Base-by-base conservation (phyloP, 2,329 filamentous ascomycete genomes). In the Sporothrix sp. region DNA sequence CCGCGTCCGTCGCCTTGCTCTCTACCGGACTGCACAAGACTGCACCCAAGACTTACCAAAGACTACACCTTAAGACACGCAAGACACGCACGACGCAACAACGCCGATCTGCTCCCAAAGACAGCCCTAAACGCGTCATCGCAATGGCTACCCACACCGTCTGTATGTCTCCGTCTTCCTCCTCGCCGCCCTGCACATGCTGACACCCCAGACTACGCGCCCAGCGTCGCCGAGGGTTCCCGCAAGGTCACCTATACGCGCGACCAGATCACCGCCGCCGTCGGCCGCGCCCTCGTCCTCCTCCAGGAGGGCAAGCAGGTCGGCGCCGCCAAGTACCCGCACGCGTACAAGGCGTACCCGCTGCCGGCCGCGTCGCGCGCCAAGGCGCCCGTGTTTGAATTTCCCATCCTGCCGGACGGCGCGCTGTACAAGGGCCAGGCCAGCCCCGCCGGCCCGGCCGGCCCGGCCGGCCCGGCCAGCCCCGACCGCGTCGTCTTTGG, bases 401-500 rank as follows among this genome's bases (percentile, higher is more conserved):
- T 56, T 30, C 55, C 55, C 48, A 51, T 57, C 11, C 37, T 50
- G 27, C 28, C 37, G 25, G 48, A 46, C 11, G 39, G 44, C 18
- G 47, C 18, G 38, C 33, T 50, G 20, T 53, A 54, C 30, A 50
- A 52, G 14, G 55, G 52, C 48, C 40, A 30, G 20, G n/a, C 3
- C 33, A 35, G 18, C 25, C 27, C 50, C 13, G 50, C n/a, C n/a
- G n/a, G n/a, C n/a, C n/a, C n/a, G n/a, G n/a, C n/a, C n/a, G n/a
- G n/a, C n/a, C n/a, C n/a, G n/a, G n/a, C n/a, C n/a, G n/a, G n/a
- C n/a, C n/a, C n/a, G n/a, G n/a, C n/a, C n/a, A n/a, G 52, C 14
- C 23, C 48, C 0, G 55, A 57, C 50, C 54, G 52, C 18, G 54
- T 57, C 14, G 53, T 56, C 3, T 56, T 57, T 30, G 55, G 54